Evolutionary conservation across 2,329 filamentous ascomycete genomes (phyloP).

Genomic region (Colletotrichum camelliae): DNA sequence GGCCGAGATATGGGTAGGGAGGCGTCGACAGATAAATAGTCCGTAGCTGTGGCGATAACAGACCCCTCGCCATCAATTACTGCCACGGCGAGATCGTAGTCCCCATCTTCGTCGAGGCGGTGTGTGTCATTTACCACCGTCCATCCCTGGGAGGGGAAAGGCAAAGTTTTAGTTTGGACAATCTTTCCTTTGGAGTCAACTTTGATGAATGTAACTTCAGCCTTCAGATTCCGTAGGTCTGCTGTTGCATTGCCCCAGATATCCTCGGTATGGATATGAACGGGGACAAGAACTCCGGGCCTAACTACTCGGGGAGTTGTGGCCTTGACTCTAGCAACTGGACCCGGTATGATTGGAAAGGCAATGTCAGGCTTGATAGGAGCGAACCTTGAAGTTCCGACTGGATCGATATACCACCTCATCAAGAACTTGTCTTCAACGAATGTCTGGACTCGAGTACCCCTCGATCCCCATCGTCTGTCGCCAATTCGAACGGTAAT

Average conservation of each 20-base stretch:
- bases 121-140: background rate
- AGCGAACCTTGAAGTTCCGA: constrained; percentile 38
- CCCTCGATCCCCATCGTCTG: constrained; percentile 32
- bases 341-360: constrained; percentile 28
- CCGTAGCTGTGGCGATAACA: background rate
- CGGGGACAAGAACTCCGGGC: constrained; percentile 23
- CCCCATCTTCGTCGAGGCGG: background rate
- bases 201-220: background rate
- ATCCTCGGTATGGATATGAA: constrained; percentile 30
- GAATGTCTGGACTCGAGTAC: constrained; percentile 38
- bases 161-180: background rate
- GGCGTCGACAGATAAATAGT: constrained; percentile 23
- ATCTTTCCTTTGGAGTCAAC: background rate
- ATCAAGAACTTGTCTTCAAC: constrained; percentile 37
- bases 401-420: constrained; percentile 42
- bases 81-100: background rate
- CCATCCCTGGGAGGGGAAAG: constrained; percentile 4
- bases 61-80: background rate
- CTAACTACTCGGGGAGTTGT: constrained; percentile 26
- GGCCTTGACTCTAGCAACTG: constrained; percentile 23
- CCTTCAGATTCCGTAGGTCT: constrained; percentile 11
- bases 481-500: constrained; percentile 38
- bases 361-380: constrained; percentile 37
- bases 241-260: constrained; percentile 32
- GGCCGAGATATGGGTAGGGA: constrained; percentile 27